Conservation (phyloP, 306 rosid genomes). For the Gastrolobium bilobum region DNA sequence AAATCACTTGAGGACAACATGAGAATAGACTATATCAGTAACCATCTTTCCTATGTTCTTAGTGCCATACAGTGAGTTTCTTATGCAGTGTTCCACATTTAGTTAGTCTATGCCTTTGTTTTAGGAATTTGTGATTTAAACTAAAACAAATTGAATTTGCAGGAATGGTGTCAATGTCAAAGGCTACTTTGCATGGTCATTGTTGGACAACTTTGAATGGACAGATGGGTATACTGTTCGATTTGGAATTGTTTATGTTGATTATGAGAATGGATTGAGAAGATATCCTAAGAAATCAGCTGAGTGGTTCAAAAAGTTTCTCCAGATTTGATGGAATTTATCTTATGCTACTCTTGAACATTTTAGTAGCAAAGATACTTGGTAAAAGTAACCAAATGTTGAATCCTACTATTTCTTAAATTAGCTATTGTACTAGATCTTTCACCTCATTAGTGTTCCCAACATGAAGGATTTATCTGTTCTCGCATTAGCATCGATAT, state of each 20-base stretch:
- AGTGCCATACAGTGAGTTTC: slow-evolving; percentile 49
- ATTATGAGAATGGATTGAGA: slow-evolving; percentile 43
- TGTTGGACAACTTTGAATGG: slow-evolving; percentile 68
- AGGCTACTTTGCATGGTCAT: slow-evolving; percentile 66
- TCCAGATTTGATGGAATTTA: slow-evolving; percentile 21
- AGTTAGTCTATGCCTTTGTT: neutral
- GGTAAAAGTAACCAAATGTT: neutral
- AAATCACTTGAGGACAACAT: slow-evolving; percentile 43
- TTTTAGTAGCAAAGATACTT: neutral
- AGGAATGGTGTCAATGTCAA: slow-evolving; percentile 57
- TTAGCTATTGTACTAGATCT: neutral
- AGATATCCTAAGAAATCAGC: slow-evolving; percentile 63
- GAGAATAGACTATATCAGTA: slow-evolving; percentile 38
- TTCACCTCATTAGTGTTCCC: neutral
- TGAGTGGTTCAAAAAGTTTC: slow-evolving; percentile 58
- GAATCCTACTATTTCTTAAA: too few species aligned
- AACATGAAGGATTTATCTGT: neutral
- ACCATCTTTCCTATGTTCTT: slow-evolving; percentile 35
- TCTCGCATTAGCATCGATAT: neutral
- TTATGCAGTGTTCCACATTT: neutral
- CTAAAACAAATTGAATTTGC: neutral
- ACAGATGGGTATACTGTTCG: slow-evolving; percentile 47
- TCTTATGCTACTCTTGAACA: neutral
- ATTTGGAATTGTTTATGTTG: slow-evolving; percentile 59
- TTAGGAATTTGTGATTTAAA: neutral